These are phyloP conservation scores for Megacollybia marginata DNA, from an alignment of 768 basidiomycete genomes.

Conservation along the genomic window DNA sequence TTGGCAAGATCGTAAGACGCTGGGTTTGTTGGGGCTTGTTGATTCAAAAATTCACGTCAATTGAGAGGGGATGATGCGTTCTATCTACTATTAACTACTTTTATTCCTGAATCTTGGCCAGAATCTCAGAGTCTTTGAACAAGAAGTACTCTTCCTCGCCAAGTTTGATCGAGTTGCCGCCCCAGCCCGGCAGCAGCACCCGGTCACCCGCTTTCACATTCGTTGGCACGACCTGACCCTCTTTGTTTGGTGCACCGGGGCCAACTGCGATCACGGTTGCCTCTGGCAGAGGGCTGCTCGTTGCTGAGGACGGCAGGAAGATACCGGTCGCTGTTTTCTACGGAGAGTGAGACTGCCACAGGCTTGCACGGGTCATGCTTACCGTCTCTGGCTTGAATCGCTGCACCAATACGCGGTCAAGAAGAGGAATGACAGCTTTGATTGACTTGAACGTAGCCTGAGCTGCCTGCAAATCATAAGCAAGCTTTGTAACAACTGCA, in stretches of 20 bases:
- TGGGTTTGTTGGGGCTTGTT: no score
- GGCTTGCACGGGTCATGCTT: slow-evolving; percentile 20
- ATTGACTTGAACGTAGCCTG: slow-evolving; percentile 96
- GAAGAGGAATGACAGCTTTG: slow-evolving; percentile 80
- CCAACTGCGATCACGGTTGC: slow-evolving; percentile 95
- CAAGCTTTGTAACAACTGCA: no score
- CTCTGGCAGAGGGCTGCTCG: slow-evolving; percentile 83
- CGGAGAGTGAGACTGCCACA: background rate
- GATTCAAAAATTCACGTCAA: no score
- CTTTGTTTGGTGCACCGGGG: slow-evolving; percentile 88
- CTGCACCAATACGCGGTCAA: slow-evolving; percentile 96
- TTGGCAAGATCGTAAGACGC: background rate
- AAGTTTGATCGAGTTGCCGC: slow-evolving; percentile 91
- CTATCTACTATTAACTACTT: background rate
- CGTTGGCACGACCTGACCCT: slow-evolving; percentile 68
- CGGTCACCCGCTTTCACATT: slow-evolving; percentile 84
- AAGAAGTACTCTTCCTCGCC: slow-evolving; percentile 96
- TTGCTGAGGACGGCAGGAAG: slow-evolving; percentile 90
- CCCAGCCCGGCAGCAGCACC: slow-evolving; percentile 93
- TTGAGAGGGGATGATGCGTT: no score
- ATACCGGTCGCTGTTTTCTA: slow-evolving; percentile 98
- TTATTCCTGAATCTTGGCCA: slow-evolving; percentile 94
- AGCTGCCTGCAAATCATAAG: slow-evolving; percentile 43
- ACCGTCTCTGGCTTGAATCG: slow-evolving; percentile 96
- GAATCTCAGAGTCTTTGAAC: slow-evolving; percentile 91